Evolutionary conservation across 2,329 filamentous ascomycete genomes (phyloP), one percentile per base, ranked within the genome.

Genomic region (Rutstroemia sp.): DNA sequence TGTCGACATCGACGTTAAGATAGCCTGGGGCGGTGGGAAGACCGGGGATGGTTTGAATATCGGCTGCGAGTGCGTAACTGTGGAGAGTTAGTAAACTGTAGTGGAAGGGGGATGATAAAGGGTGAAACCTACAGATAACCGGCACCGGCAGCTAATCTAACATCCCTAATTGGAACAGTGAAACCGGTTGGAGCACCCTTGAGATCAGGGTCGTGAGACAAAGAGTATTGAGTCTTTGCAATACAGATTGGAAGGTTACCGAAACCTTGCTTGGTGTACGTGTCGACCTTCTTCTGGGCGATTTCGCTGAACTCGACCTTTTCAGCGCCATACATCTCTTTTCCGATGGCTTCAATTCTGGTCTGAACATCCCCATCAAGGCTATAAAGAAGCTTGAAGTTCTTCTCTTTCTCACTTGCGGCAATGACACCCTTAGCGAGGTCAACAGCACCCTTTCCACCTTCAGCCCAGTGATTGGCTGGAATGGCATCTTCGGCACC

Each of bases 41-140:
- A 60, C 94, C 94, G 14, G 94, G 94, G 62, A 99, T 99, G 1
- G 94, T 99, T 78, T 97, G 94, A 63, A 99, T 97, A 69, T 99
- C 94, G 14, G 94, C 94, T 54, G 94, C 94, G 60, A 97, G 80
- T 6, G 94, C 94, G 66, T 96, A 96, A 54, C 87, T 88, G 48
- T 14, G 54, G 37, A 14, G 6, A 51, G 61, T 78, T 69, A 79
- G 73, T 63, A 6, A 50, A 50, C 51, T 47, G n/a, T 18, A 37
- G n/a, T 37, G n/a, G 19, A 6, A 19, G 9, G 16, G 5, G 3
- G 14, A 52, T 6, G 27, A 41, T 3, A 34, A 18, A 5, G 14
- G 6, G 47, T 16, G 41, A 56, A 59, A 77, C 85, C 81, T 74
- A 90, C 80, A 96, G 75, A 72, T 96, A 96, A 61, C 94, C 94